These are phyloP conservation scores for Beta lomatogona DNA, from an alignment of 179 eudicot genomes.

Conservation along the genomic window DNA sequence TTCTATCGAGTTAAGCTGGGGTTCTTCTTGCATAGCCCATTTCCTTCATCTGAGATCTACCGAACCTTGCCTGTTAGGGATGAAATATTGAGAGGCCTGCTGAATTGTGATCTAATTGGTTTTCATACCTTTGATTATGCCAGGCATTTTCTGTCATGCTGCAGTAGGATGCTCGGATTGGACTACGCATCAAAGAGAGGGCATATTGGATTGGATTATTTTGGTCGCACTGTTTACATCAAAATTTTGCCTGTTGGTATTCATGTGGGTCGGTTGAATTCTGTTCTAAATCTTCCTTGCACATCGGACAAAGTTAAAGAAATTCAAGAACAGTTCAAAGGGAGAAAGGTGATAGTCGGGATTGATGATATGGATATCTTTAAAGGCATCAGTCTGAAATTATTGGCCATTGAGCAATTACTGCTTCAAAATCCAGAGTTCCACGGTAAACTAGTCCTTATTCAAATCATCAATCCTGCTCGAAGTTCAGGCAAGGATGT, in stretches of 20 bases:
- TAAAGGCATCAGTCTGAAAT: slow-evolving; percentile 85
- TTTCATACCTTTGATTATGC: slow-evolving; percentile 96
- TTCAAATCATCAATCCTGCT: slow-evolving; percentile 91
- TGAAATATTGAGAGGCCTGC: slow-evolving; percentile 72
- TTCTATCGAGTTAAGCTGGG: slow-evolving; percentile 76
- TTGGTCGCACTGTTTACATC: slow-evolving; percentile 82
- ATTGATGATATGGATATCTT: slow-evolving; percentile 95
- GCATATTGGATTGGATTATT: slow-evolving; percentile 84
- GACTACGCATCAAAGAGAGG: slow-evolving; percentile 91
- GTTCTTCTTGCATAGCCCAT: slow-evolving; percentile 87
- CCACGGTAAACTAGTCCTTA: slow-evolving; percentile 59
- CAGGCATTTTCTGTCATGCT: slow-evolving; percentile 86
- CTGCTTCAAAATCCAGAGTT: slow-evolving; percentile 51
- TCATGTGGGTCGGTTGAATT: slow-evolving; percentile 69
- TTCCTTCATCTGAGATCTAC: slow-evolving; percentile 90
- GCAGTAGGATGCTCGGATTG: slow-evolving; percentile 85
- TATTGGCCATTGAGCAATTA: slow-evolving; percentile 76
- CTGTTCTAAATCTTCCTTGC: slow-evolving; percentile 62
- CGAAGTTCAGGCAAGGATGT: slow-evolving; percentile 93
- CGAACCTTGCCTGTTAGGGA: slow-evolving; percentile 86
- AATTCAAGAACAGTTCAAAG: slow-evolving; percentile 64
- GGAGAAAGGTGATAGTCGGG: slow-evolving; percentile 75
- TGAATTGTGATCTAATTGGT: slow-evolving; percentile 83
- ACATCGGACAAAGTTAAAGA: slow-evolving; percentile 63
- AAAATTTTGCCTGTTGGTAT: slow-evolving; percentile 89